Evolutionary conservation across 192 early-diverging fungal species (phyloP).

Genomic region (Fimicolochytrium jonesii): DNA sequence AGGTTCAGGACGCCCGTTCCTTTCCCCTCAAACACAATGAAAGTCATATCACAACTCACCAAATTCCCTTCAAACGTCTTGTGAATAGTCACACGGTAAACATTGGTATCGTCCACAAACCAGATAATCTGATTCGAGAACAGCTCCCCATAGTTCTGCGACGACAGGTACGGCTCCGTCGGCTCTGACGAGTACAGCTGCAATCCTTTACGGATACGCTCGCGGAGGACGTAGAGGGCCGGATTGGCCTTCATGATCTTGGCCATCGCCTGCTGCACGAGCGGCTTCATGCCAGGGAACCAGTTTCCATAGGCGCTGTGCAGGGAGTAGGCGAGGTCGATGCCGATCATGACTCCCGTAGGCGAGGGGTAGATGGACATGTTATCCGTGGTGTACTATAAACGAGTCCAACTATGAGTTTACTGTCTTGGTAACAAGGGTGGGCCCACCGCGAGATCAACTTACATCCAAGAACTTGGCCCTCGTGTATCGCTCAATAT

Average conservation of each 20-base stretch:
- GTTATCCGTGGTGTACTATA: slow-evolving; percentile 86
- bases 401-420: too few species aligned
- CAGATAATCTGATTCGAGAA: slow-evolving; percentile 98
- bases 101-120: slow-evolving; percentile 99
- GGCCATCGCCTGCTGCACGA: slow-evolving; percentile 95
- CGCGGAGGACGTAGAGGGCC: slow-evolving; percentile 92
- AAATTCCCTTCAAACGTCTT: slow-evolving; percentile 99
- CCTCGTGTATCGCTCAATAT: slow-evolving; percentile 97
- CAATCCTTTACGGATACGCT: slow-evolving; percentile 97
- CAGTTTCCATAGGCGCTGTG: slow-evolving; percentile 92
- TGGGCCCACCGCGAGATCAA: too few species aligned
- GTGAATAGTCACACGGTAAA: slow-evolving; percentile 99
- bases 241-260: slow-evolving; percentile 99
- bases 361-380: slow-evolving; percentile 99
- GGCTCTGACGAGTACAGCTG: slow-evolving; percentile 98
- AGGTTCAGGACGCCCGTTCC: neutral
- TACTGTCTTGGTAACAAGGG: too few species aligned
- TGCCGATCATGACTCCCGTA: slow-evolving; percentile 92
- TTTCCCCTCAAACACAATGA: neutral
- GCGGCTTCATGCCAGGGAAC: slow-evolving; percentile 98
- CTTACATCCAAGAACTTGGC: slow-evolving; percentile 87
- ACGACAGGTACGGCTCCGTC: slow-evolving; percentile 95
- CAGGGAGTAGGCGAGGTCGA: slow-evolving; percentile 97
- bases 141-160: slow-evolving; percentile 85
- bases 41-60: slow-evolving; percentile 14